Evolutionary conservation across 306 rosid genomes (phyloP).

Genomic region (Pterocarpus macrocarpus): DNA sequence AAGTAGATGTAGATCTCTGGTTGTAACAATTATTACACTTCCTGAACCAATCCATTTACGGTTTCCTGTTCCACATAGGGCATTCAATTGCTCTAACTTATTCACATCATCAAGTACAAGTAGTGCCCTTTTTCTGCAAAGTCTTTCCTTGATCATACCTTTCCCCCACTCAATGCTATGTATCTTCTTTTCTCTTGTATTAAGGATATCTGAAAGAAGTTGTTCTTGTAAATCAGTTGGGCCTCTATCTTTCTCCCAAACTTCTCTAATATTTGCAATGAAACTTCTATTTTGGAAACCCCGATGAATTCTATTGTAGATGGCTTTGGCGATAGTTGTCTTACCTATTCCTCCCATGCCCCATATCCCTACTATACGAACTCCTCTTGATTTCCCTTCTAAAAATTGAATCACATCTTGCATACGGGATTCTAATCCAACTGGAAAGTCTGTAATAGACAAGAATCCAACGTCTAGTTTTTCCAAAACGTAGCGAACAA

Average conservation of each 20-base stretch:
- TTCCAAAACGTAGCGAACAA: not conserved
- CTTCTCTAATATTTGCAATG: slow-evolving; percentile 41
- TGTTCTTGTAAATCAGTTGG: too few species aligned
- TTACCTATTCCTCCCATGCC: slow-evolving; percentile 46
- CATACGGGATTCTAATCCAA: slow-evolving; percentile 36
- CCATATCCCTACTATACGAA: slow-evolving; percentile 27
- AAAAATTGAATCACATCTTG: slow-evolving; percentile 8
- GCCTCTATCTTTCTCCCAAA: too few species aligned
- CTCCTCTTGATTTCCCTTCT: not conserved
- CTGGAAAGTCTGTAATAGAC: slow-evolving; percentile 36
- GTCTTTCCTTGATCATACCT: too few species aligned
- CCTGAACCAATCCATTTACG: slow-evolving; percentile 31
- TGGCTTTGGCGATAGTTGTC: slow-evolving; percentile 36
- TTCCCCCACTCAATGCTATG: too few species aligned
- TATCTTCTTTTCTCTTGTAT: too few species aligned
- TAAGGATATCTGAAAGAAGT: too few species aligned
- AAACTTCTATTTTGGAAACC: not conserved
- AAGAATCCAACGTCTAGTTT: not conserved
- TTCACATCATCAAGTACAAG: too few species aligned
- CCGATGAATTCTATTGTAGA: slow-evolving; percentile 25
- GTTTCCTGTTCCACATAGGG: not conserved
- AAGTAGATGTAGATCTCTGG: slow-evolving; percentile 33
- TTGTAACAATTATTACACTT: slow-evolving; percentile 47
- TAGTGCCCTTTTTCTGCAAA: too few species aligned
- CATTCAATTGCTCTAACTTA: not conserved